Evolutionary conservation across 75 land plant genomes (phyloP).

Genomic region (Ceratopteris richardii): DNA sequence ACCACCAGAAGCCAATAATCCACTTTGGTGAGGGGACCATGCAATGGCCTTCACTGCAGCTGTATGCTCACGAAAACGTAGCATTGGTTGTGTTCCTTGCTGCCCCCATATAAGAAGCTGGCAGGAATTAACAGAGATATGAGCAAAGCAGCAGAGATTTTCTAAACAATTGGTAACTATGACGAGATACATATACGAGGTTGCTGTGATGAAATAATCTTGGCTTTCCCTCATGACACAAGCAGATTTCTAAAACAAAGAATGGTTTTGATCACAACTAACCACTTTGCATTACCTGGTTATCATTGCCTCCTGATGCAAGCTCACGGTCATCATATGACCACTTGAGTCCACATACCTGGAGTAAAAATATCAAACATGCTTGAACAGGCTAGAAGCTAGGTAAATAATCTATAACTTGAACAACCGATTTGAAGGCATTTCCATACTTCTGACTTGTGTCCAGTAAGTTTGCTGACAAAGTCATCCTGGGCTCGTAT

Average conservation of each 20-base stretch:
- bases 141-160: too few species aligned
- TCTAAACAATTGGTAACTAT: too few species aligned
- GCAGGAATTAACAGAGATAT: background rate
- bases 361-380: background rate
- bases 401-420: too few species aligned
- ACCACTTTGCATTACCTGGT: too few species aligned
- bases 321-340: conserved; percentile 98
- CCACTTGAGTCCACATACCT: conserved; percentile 99
- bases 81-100: conserved; percentile 74
- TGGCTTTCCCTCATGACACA: too few species aligned
- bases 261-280: too few species aligned
- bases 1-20: conserved; percentile 95
- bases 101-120: conserved; percentile 96
- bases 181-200: too few species aligned
- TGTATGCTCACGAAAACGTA: conserved; percentile 76
- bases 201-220: too few species aligned
- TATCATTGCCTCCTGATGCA: conserved; percentile 99
- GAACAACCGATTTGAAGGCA: background rate
- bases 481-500: conserved; percentile 70
- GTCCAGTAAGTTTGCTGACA: conserved; percentile 80
- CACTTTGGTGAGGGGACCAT: conserved; percentile 97
- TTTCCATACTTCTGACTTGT: conserved; percentile 78
- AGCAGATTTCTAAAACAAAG: too few species aligned
- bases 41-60: conserved; percentile 99
- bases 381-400: too few species aligned